Evolutionary conservation across 176 grass and related monocot genomes (phyloP).

Genomic region (Elymus sibiricus): DNA sequence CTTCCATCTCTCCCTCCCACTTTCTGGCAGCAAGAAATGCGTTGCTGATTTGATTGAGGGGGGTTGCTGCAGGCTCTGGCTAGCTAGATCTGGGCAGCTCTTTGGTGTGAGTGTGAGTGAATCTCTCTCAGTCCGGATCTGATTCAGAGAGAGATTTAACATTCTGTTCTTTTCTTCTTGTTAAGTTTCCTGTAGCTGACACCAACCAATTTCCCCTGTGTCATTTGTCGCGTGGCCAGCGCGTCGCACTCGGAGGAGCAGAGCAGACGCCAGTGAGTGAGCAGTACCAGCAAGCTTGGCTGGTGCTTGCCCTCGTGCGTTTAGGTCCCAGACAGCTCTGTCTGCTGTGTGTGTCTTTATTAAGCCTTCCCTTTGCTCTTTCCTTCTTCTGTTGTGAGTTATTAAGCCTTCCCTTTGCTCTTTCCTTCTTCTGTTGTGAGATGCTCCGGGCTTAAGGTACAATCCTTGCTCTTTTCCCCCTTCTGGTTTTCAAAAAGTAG

Average conservation of each 20-base stretch:
- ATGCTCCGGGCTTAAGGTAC: constrained; percentile 42
- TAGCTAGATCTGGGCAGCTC: too few species aligned
- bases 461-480: not conserved
- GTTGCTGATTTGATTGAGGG: too few species aligned
- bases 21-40: too few species aligned
- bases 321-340: constrained; percentile 1
- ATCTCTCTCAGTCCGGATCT: too few species aligned
- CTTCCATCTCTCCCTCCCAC: too few species aligned
- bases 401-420: not conserved
- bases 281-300: not conserved
- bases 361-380: not conserved
- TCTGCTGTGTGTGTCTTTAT: not conserved
- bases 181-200: too few species aligned
- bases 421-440: not conserved
- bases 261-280: not conserved
- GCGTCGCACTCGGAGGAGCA: not conserved
- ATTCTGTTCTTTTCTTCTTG: too few species aligned
- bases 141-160: too few species aligned
- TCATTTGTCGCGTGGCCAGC: not conserved
- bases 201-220: too few species aligned
- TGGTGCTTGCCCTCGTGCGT: not conserved
- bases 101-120: too few species aligned
- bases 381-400: not conserved
- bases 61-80: too few species aligned
- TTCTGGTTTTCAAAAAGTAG: not conserved